These are phyloP conservation scores for Ustilago trichophora DNA, from an alignment of 1,284 basidiomycete species.

Conservation along the genomic window DNA sequence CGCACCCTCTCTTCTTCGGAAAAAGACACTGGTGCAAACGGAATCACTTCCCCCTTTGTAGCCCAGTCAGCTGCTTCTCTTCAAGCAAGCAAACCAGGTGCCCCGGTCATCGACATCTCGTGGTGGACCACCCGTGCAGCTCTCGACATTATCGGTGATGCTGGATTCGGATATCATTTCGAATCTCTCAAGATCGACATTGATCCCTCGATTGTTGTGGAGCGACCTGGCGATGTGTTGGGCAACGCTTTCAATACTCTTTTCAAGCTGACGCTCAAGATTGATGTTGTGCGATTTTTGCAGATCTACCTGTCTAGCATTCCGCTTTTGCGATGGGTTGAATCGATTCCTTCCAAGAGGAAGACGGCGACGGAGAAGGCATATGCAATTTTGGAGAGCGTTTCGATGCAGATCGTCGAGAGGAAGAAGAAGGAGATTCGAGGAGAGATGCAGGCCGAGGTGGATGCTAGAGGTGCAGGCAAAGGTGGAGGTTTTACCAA, in stretches of 20 bases:
- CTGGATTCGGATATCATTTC: conserved; percentile 55
- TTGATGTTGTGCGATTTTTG: conserved; percentile 35
- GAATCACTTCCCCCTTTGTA: conserved; percentile 12
- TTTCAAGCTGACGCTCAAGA: conserved; percentile 29
- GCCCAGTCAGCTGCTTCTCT: conserved; percentile 15
- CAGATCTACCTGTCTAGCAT: conserved; percentile 49
- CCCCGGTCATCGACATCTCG: conserved; percentile 40
- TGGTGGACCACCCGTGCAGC: conserved; percentile 48
- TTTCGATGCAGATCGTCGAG: conserved; percentile 47
- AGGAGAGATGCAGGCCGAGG: conserved; percentile 40
- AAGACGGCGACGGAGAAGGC: conserved; percentile 31
- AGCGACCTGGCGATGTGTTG: conserved; percentile 35
- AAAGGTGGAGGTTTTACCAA: conserved; percentile 33
- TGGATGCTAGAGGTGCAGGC: conserved; percentile 4
- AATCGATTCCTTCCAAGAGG: conserved; percentile 50
- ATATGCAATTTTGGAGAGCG: conserved; percentile 37
- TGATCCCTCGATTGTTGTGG: conserved; percentile 11
- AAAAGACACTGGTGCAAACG: conserved; percentile 11
- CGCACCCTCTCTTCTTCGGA: neutral
- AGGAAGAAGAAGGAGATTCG: conserved; percentile 48
- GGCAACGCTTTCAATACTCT: conserved; percentile 41
- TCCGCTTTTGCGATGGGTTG: conserved; percentile 53
- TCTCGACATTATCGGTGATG: conserved; percentile 59
- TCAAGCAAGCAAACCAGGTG: conserved; percentile 16
- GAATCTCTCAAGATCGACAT: conserved; percentile 36